phyloP scores from a whole-genome alignment of 2,329 filamentous ascomycete species.

The Colletotrichum nymphaeae region DNA sequence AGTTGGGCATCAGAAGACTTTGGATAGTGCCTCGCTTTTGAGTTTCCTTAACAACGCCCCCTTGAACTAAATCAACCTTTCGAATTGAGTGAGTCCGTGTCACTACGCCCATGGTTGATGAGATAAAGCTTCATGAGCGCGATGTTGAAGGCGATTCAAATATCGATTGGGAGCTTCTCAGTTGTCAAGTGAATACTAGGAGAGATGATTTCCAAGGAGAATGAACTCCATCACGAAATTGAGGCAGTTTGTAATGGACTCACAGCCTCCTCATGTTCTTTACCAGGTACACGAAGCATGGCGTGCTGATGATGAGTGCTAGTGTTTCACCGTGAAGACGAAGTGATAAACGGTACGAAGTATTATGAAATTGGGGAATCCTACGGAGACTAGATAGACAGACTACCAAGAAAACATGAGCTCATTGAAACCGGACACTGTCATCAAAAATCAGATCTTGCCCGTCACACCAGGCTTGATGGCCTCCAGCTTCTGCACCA shows the following conservation, averaged over 20 bases:
- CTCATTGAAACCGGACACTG: neutral
- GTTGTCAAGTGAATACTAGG: neutral
- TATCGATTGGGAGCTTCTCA: neutral
- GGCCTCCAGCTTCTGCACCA: conserved; percentile 52
- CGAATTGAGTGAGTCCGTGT: neutral
- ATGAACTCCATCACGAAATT: neutral
- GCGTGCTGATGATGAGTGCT: neutral
- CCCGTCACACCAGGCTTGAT: conserved; percentile 49
- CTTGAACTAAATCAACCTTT: too few relatives aligned
- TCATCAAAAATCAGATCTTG: conserved; percentile 9
- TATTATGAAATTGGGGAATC: neutral
- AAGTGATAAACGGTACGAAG: neutral
- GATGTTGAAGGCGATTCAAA: neutral
- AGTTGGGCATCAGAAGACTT: neutral
- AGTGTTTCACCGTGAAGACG: neutral
- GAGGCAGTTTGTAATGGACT: neutral
- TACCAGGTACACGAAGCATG: neutral
- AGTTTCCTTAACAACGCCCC: neutral
- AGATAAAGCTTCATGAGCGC: neutral
- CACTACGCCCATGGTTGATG: neutral
- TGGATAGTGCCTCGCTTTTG: neutral
- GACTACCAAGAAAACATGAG: neutral
- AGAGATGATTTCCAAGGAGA: neutral
- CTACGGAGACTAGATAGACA: neutral
- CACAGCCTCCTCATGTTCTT: neutral